Base-by-base conservation (phyloP, 176 grass and related monocot genomes). In the Avena eriantha region DNA sequence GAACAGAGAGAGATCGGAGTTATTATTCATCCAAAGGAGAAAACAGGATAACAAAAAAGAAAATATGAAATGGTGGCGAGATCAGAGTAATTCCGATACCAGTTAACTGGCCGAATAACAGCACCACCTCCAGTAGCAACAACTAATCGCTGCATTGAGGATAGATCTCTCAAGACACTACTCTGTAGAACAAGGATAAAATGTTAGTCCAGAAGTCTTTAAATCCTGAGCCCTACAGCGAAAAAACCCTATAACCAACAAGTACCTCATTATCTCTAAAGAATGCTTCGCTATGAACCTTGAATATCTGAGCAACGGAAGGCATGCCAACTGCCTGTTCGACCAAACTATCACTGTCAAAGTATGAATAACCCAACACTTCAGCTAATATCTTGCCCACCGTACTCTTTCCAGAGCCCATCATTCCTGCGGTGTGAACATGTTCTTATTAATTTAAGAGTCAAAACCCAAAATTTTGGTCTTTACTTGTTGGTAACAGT, bases 381-480 rank as follows among this genome's bases (percentile, higher is more conserved):
- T 98, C 95, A 0, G 93, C 79, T 80, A 98, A 76, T 45, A 98
- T 98, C 80, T 98, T 98, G 35, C 91, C 95, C 34, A 98, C 91
- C 1, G 95, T 98, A 23, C 85, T 98, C 82, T 98, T 98, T 47
- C 95, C 95, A 26, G 95, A 98, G 13, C 95, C 95, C 95, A 98
- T 98, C 93, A 98, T 93, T 85, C 95, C 95, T 98, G 77, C 63
- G 34, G 56, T 47, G 78, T 16, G n/a, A 77, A 34, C n/a, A 15
- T 15, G 56, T 14, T n/a, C 33, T 22, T 71, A 58, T 82, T 84
- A 83, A 83, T 73, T 29, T 16, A 12, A 74, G 85, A 49, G 19
- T 41, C 13, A 78, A 79, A 80, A 12, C 46, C 33, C 51, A 70
- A 51, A 53, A 14, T n/a, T n/a, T 89, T 48, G 21, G 16, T 23